These are phyloP conservation scores for Helicostylum pulchrum DNA, from an alignment of 192 early-diverging fungal genomes.

Conservation along the genomic window DNA sequence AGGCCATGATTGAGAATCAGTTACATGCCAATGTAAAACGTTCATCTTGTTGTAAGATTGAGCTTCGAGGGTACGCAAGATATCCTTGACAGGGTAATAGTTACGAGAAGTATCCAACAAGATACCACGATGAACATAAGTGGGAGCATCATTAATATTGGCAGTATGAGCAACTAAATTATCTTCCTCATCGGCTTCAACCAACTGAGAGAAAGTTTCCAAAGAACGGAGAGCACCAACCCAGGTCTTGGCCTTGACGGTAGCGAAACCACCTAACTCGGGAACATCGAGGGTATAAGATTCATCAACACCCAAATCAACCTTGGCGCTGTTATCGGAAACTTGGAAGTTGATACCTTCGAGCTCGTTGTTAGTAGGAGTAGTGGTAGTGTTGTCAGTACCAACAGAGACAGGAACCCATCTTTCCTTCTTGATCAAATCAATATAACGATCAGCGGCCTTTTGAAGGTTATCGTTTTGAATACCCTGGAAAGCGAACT, in stretches of 20 bases:
- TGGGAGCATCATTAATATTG: conserved; percentile 60
- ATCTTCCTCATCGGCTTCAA: conserved; percentile 38
- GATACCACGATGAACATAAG: conserved; percentile 67
- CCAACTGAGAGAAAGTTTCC: conserved; percentile 69
- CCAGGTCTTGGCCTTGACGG: conserved; percentile 53
- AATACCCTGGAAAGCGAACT: conserved; percentile 20
- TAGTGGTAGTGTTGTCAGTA: conserved; percentile 29
- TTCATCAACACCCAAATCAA: conserved; percentile 61
- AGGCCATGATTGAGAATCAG: conserved; percentile 72
- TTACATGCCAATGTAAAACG: conserved; percentile 74
- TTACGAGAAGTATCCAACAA: conserved; percentile 66
- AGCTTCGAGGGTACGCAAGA: conserved; percentile 63
- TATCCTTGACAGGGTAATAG: conserved; percentile 56
- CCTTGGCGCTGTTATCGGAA: conserved; percentile 40
- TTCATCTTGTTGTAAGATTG: conserved; percentile 75
- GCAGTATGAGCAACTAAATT: conserved; percentile 51
- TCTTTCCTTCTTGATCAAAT: conserved; percentile 40
- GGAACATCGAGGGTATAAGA: conserved; percentile 69
- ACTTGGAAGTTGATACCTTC: conserved; percentile 46
- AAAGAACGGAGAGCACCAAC: conserved; percentile 71
- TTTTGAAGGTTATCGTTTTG: conserved; percentile 9
- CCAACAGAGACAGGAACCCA: conserved; percentile 44
- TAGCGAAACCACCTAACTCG: conserved; percentile 42
- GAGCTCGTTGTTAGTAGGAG: conserved; percentile 38
- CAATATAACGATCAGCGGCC: conserved; percentile 41